These are phyloP conservation scores for Reutealis trisperma DNA, from an alignment of 345 rosid species.

Conservation along the genomic window DNA sequence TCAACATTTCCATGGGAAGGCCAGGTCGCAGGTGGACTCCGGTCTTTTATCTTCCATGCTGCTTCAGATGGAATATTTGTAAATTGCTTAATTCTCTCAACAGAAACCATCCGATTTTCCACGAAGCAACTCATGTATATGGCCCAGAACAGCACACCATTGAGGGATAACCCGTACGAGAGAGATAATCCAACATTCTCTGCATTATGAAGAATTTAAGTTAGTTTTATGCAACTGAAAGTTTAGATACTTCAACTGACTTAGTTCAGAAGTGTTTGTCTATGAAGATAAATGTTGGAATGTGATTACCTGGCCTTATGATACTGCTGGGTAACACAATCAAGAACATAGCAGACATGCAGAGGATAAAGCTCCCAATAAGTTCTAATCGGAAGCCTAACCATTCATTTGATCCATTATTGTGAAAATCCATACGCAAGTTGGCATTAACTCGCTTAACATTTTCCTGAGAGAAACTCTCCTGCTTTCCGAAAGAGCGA, in stretches of 20 bases:
- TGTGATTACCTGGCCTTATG: constrained; percentile 74
- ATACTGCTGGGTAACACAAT: constrained; percentile 75
- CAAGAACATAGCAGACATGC: constrained; percentile 74
- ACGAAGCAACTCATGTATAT: constrained; percentile 84
- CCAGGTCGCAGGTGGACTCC: constrained; percentile 72
- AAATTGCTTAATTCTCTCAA: constrained; percentile 92
- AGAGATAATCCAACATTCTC: constrained; percentile 90
- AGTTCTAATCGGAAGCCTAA: constrained; percentile 83
- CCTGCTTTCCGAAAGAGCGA: constrained; percentile 66
- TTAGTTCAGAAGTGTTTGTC: background rate
- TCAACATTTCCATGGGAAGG: constrained; percentile 71
- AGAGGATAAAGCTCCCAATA: constrained; percentile 75
- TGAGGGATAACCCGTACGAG: constrained; percentile 89
- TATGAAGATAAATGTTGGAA: background rate
- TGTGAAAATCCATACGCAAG: constrained; percentile 89
- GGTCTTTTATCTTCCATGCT: constrained; percentile 64
- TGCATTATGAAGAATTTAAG: constrained; percentile 30
- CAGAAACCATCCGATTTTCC: constrained; percentile 89
- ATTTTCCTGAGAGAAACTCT: constrained; percentile 62
- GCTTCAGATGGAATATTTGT: constrained; percentile 79
- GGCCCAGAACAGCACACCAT: constrained; percentile 72
- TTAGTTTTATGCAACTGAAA: constrained; percentile 3
- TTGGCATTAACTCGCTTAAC: constrained; percentile 65
- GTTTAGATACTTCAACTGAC: background rate
- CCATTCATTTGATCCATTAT: constrained; percentile 90